Evolutionary conservation across 2,329 filamentous ascomycete genomes (phyloP).

Genomic region (Hypoxylon sp.): DNA sequence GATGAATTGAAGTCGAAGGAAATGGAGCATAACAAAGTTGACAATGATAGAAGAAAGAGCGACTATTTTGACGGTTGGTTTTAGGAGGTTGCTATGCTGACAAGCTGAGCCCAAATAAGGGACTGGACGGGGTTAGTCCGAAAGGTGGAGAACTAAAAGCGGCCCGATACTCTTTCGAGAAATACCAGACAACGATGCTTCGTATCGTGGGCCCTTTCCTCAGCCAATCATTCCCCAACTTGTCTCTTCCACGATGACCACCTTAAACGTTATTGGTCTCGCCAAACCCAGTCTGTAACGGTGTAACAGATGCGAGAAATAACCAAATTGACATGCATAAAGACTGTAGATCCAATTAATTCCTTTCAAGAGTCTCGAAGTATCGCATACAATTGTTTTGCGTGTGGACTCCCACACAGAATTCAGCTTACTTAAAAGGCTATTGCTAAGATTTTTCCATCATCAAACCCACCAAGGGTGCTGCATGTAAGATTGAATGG

Average conservation of each 20-base stretch:
- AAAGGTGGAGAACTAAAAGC: slow-evolving; percentile 23
- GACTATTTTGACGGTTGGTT: slow-evolving; percentile 27
- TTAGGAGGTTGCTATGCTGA: slow-evolving; percentile 27
- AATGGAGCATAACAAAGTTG: slow-evolving; percentile 16
- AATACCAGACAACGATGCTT: slow-evolving; percentile 14
- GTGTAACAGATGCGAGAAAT: slow-evolving; percentile 23
- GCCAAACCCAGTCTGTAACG: slow-evolving; percentile 27
- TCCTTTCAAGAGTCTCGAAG: neutral
- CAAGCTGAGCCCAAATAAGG: slow-evolving; percentile 42
- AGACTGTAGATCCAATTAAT: slow-evolving; percentile 1
- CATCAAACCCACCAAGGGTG: slow-evolving; percentile 7
- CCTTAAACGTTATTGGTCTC: slow-evolving; percentile 30
- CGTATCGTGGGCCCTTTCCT: slow-evolving; percentile 12
- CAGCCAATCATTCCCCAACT: slow-evolving; percentile 16
- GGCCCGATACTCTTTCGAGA: slow-evolving; percentile 22
- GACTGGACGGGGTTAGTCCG: slow-evolving; percentile 31
- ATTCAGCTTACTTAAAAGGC: neutral
- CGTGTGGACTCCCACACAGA: neutral
- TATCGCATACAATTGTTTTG: neutral
- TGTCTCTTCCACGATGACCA: slow-evolving; percentile 26
- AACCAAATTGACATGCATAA: slow-evolving; percentile 19
- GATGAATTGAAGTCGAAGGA: slow-evolving; percentile 20
- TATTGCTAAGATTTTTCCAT: slow-evolving; percentile 14
- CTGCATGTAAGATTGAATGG: slow-evolving; percentile 36
- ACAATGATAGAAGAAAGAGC: slow-evolving; percentile 28